phyloP scores from a whole-genome alignment of 1,284 basidiomycete species.

The Cryptococcus amylolentus region DNA sequence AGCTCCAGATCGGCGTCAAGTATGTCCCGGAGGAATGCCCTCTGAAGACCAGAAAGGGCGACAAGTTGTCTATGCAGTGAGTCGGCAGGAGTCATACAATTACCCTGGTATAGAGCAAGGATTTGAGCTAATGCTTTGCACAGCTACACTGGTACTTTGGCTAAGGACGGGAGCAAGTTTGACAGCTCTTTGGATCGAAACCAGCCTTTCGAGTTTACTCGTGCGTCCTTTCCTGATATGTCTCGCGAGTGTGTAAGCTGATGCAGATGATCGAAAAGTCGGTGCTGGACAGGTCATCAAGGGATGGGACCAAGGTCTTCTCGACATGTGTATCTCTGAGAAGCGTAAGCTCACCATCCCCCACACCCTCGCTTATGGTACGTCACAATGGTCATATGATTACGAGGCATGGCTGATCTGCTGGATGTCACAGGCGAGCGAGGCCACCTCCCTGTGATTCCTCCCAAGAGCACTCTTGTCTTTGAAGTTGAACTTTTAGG shows the following conservation, averaged over 20 bases:
- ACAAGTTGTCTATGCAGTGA: conserved; percentile 54
- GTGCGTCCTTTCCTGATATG: conserved; percentile 24
- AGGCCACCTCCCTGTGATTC: conserved; percentile 60
- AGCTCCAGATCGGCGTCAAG: conserved; percentile 50
- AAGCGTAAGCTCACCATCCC: conserved; percentile 89
- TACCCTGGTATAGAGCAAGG: not conserved
- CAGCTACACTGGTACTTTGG: conserved; percentile 55
- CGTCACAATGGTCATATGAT: conserved; percentile 35
- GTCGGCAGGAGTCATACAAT: conserved; percentile 4
- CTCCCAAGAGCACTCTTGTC: conserved; percentile 74
- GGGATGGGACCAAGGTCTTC: conserved; percentile 52
- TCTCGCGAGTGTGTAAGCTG: not conserved
- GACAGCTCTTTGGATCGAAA: conserved; percentile 56
- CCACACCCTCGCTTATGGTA: conserved; percentile 72
- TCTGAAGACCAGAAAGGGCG: conserved; percentile 53
- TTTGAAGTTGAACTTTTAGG: conserved; percentile 81
- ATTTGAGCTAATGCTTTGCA: not conserved
- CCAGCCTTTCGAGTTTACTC: conserved; percentile 53
- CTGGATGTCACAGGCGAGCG: conserved; percentile 56
- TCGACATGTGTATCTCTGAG: conserved; percentile 80
- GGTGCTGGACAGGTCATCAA: conserved; percentile 56
- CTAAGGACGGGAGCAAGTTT: conserved; percentile 54
- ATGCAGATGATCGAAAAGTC: conserved; percentile 34
- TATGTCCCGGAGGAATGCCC: conserved; percentile 52
- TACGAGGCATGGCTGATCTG: not conserved